Conservation (phyloP, 2,329 filamentous ascomycete species). For the Stagonosporopsis cucurbitacearum region DNA sequence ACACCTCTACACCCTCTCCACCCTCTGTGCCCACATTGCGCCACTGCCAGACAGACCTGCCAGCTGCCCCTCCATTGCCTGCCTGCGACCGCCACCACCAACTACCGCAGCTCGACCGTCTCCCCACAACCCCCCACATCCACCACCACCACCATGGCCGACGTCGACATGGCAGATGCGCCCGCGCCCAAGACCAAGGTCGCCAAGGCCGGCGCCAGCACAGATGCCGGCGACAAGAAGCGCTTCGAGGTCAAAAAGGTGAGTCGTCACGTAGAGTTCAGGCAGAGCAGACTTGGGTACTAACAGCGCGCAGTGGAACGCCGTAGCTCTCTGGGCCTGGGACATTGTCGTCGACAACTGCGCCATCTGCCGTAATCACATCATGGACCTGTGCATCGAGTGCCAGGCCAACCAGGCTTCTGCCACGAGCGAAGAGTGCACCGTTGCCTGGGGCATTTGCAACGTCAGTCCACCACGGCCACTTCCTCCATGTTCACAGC, state of each 20-base stretch:
- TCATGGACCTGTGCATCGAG: slow-evolving; percentile 99
- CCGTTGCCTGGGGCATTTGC: slow-evolving; percentile 98
- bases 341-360: slow-evolving; percentile 99
- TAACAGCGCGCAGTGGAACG: slow-evolving; percentile 78
- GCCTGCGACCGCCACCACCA: slow-evolving; percentile 1
- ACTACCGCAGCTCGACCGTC: background rate
- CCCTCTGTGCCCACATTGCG: background rate
- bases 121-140: slow-evolving; percentile 28
- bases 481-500: slow-evolving; percentile 19
- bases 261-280: slow-evolving; percentile 28
- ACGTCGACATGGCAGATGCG: slow-evolving; percentile 96
- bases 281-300: slow-evolving; percentile 12
- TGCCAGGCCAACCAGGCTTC: slow-evolving; percentile 99
- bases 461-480: slow-evolving; percentile 71
- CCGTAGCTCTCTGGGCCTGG: slow-evolving; percentile 98
- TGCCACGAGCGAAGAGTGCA: slow-evolving; percentile 96
- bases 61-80: slow-evolving; percentile 1
- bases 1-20: background rate
- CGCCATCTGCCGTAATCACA: slow-evolving; percentile 98
- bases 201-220: slow-evolving; percentile 59
- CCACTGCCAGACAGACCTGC: slow-evolving; percentile 11
- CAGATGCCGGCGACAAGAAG: slow-evolving; percentile 74
- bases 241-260: slow-evolving; percentile 99
- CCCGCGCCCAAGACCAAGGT: slow-evolving; percentile 62
- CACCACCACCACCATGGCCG: slow-evolving; percentile 70